Percentiles rank a stretch among this genome's conserved stretches.
Evolutionary conservation across 139 green algal genomes (phyloP).

Genomic region (Bryopsis sp.): DNA sequence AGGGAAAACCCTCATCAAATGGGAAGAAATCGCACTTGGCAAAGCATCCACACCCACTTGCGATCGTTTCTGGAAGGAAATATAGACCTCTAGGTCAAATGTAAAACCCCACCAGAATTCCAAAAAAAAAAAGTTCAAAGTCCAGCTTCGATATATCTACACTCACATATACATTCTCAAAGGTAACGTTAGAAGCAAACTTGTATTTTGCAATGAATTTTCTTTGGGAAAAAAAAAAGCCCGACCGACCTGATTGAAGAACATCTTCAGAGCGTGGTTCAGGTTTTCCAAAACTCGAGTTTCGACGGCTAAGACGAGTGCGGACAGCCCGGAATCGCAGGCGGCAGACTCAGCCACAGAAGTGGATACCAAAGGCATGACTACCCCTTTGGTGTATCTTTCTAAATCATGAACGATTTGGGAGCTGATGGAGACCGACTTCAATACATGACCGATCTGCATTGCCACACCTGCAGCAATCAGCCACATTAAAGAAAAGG

Average conservation of each 20-base stretch:
- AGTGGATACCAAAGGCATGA: conserved; percentile 24
- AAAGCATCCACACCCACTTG: no score
- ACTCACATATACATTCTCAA: no score
- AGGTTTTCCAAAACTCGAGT: conserved; percentile 37
- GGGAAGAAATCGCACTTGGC: no score
- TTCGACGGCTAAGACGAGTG: conserved; percentile 37
- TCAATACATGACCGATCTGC: conserved; percentile 8
- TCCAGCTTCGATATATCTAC: no score
- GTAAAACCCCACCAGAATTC: no score
- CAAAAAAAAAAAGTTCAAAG: no score
- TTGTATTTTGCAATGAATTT: conserved; percentile 2
- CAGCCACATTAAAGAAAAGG: neutral
- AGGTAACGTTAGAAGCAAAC: neutral
- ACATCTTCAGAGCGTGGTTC: conserved; percentile 29
- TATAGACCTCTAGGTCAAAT: no score
- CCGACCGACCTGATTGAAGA: conserved; percentile 31
- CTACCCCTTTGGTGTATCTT: neutral
- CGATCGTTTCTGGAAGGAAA: no score
- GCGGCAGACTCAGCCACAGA: conserved; percentile 26
- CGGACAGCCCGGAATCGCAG: conserved; percentile 34
- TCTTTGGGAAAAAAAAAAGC: neutral
- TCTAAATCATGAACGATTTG: conserved; percentile 14
- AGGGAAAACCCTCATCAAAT: no score
- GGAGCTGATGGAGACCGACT: neutral
- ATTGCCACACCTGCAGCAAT: conserved; percentile 4